These are phyloP conservation scores for Sclerotiophoma versabilis DNA, from an alignment of 2,329 filamentous ascomycete species.

Conservation along the genomic window DNA sequence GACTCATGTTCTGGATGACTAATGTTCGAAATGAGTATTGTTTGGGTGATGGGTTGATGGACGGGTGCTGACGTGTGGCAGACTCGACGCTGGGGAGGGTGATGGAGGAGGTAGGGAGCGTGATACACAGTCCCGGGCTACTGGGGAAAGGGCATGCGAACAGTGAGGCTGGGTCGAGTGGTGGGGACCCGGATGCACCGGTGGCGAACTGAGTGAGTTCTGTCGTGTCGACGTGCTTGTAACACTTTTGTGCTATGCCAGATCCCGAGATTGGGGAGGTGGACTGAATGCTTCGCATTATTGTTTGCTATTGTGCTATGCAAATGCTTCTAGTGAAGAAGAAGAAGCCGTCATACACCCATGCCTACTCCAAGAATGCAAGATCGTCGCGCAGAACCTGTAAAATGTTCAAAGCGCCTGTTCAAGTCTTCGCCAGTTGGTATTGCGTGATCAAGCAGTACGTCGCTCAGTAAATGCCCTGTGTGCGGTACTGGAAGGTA, in stretches of 20 bases:
- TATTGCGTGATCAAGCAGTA: too few relatives aligned
- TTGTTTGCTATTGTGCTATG: slow-evolving; percentile 1
- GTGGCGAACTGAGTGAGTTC: background rate
- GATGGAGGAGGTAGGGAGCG: slow-evolving; percentile 64
- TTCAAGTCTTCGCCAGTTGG: background rate
- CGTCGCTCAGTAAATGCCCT: slow-evolving; percentile 77
- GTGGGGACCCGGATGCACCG: background rate
- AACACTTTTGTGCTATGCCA: too few relatives aligned
- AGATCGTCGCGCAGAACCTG: background rate
- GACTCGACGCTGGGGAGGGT: slow-evolving; percentile 64
- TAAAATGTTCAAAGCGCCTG: background rate
- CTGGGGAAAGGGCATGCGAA: slow-evolving; percentile 60
- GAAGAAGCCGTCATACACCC: background rate
- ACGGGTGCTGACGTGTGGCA: slow-evolving; percentile 8
- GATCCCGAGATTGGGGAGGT: too few relatives aligned
- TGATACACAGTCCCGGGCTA: slow-evolving; percentile 58
- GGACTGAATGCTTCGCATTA: background rate
- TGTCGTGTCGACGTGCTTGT: too few relatives aligned
- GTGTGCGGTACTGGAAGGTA: slow-evolving; percentile 86
- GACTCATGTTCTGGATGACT: too few relatives aligned
- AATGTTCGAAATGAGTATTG: too few relatives aligned
- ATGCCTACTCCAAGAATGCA: slow-evolving; percentile 2
- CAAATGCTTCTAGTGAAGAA: background rate
- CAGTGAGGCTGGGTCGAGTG: slow-evolving; percentile 48
- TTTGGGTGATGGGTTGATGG: background rate